Percentiles rank a stretch among this genome's conserved stretches.
phyloP scores from a whole-genome alignment of 1,284 basidiomycete species.

The Exobasidium rhododendri region DNA sequence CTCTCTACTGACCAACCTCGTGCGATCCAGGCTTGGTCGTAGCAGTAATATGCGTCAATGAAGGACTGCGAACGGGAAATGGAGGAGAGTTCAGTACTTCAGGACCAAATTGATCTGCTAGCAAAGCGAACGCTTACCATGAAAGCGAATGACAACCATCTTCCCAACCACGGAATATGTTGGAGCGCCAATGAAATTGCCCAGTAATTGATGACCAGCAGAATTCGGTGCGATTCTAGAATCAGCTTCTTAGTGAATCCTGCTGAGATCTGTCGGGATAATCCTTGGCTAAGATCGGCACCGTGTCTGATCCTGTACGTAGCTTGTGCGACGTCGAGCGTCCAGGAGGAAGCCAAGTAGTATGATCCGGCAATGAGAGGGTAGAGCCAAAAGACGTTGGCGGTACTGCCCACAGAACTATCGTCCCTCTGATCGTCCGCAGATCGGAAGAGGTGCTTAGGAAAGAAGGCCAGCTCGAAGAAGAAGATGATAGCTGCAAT shows the following conservation, averaged over 20 bases:
- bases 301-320: slow-evolving; percentile 35
- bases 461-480: slow-evolving; percentile 49
- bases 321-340: slow-evolving; percentile 46
- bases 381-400: slow-evolving; percentile 47
- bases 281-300: slow-evolving; percentile 6
- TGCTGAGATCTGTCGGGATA: background rate
- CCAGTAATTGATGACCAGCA: slow-evolving; percentile 47
- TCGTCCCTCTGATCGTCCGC: background rate
- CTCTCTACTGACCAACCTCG: slow-evolving; percentile 39
- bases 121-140: slow-evolving; percentile 23
- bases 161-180: slow-evolving; percentile 41
- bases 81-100: background rate
- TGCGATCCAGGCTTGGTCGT: slow-evolving; percentile 50
- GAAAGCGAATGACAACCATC: slow-evolving; percentile 39
- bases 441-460: slow-evolving; percentile 34
- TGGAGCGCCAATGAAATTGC: slow-evolving; percentile 34
- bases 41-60: slow-evolving; percentile 54
- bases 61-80: slow-evolving; percentile 24
- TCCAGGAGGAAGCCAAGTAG: slow-evolving; percentile 49
- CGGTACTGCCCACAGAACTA: slow-evolving; percentile 4
- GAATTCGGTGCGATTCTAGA: slow-evolving; percentile 39
- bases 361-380: slow-evolving; percentile 49
- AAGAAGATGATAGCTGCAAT: slow-evolving; percentile 44
- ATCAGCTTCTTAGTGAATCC: slow-evolving; percentile 30
- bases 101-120: background rate